Conservation (phyloP, 2,329 filamentous ascomycete species). For the Cordyceps javanica region DNA sequence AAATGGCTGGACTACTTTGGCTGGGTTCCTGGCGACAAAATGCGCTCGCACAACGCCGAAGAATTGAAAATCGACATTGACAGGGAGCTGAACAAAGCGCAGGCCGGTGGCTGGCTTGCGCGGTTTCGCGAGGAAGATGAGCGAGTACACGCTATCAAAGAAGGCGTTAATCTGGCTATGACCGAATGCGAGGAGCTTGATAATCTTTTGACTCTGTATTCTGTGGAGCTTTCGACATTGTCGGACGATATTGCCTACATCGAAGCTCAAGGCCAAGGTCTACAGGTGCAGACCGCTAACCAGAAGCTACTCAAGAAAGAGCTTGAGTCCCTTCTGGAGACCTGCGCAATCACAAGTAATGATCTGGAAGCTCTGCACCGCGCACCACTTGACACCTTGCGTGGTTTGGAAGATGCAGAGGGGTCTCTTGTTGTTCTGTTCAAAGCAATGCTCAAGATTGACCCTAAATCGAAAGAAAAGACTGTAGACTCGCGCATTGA, state of each 20-base stretch:
- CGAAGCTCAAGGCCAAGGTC: constrained; percentile 91
- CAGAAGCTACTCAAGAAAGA: constrained; percentile 91
- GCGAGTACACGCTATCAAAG: constrained; percentile 78
- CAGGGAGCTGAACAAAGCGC: constrained; percentile 80
- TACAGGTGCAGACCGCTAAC: constrained; percentile 95
- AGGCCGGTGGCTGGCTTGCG: constrained; percentile 87
- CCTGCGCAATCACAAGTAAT: constrained; percentile 79
- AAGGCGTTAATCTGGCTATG: constrained; percentile 82
- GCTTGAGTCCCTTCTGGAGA: constrained; percentile 80
- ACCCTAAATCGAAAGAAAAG: constrained; percentile 63
- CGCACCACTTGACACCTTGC: constrained; percentile 64
- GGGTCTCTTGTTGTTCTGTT: constrained; percentile 72
- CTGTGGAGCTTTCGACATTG: constrained; percentile 86
- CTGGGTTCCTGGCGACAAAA: constrained; percentile 72
- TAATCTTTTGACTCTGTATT: constrained; percentile 87
- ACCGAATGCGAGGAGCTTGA: constrained; percentile 94
- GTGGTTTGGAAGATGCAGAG: constrained; percentile 74
- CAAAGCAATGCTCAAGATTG: constrained; percentile 89
- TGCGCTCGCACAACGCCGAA: constrained; percentile 69
- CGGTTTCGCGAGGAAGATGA: constrained; percentile 83
- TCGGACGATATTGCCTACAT: constrained; percentile 96
- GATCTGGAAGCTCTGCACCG: constrained; percentile 64
- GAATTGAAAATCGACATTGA: constrained; percentile 78
- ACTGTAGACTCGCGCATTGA: constrained; percentile 42
- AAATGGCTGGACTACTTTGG: constrained; percentile 80